A percentile compares a stretch with the other conserved stretches of the same genome.
phyloP scores from a whole-genome alignment of 805 yeast species.

The Pichia kluyveri region DNA sequence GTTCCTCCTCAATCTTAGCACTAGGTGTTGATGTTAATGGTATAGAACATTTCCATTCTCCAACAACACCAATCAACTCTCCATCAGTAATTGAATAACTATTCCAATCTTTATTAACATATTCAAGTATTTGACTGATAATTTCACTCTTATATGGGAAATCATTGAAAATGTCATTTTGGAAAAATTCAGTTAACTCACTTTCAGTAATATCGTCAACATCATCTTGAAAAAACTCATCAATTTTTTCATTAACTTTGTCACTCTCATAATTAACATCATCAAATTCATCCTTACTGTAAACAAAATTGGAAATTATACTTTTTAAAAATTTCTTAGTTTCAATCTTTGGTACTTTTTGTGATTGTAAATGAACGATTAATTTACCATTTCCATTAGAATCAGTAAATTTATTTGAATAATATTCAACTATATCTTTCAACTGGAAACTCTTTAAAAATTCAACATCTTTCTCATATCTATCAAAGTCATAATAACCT shows the following conservation, averaged over 20 bases:
- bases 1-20: constrained; percentile 31
- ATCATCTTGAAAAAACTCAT: constrained; percentile 5
- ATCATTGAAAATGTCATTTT: constrained; percentile 12
- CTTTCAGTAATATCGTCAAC: constrained; percentile 7
- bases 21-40: constrained; percentile 52
- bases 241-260: constrained; percentile 10
- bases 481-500: constrained; percentile 72
- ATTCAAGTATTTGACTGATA: constrained; percentile 9
- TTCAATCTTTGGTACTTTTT: constrained; percentile 20
- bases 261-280: constrained; percentile 19
- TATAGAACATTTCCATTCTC: constrained; percentile 47
- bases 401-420: constrained; percentile 31
- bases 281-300: constrained; percentile 20
- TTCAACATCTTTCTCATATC: constrained; percentile 48
- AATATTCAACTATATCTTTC: constrained; percentile 48
- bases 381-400: constrained; percentile 29
- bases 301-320: constrained; percentile 23
- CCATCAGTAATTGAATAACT: constrained; percentile 12
- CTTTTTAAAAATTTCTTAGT: constrained; percentile 18
- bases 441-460: constrained; percentile 41
- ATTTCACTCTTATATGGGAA: constrained; percentile 16
- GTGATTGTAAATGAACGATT: constrained; percentile 59
- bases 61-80: constrained; percentile 39
- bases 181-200: constrained; percentile 7
- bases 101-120: constrained; percentile 10